Evolutionary conservation across 2,329 filamentous ascomycete genomes (phyloP), one percentile per base, ranked within the genome.

Genomic region (Talaromyces atroroseus): DNA sequence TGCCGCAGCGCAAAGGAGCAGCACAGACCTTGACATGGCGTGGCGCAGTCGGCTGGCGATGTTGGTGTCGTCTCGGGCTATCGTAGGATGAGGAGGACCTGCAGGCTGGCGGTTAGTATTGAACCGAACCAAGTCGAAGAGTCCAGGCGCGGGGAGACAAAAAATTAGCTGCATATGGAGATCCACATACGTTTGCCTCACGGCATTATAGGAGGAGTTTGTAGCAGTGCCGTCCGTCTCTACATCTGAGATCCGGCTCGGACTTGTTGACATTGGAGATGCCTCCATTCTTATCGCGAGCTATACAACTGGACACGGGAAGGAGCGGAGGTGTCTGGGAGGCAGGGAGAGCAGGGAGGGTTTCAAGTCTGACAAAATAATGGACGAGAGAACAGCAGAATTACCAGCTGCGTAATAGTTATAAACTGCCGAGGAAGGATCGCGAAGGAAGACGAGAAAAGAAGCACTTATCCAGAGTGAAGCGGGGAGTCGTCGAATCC

Each of bases 21-120:
- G 24, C 29, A 66, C 71, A 57, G 63, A 83, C 82, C 76, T 88
- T 88, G 60, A 88, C 83, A 63, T 76, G 78, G 69, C 81, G 78
- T 48, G 82, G 81, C 47, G 78, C 76, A 54, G 84, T 86, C 52
- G 81, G 80, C 54, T 80, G 79, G 59, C 84, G 80, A 62, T 76
- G 78, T 71, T 87, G 83, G 68, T 88, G 85, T 72, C 85, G 78
- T 50, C 84, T 74, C n/a, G 83, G 84, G 65, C 80, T 85, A 61
- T 82, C 79, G 70, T 82, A 83, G 54, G 80, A 77, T 62, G 82
- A 80, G 46, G 75, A 73, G 52, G 83, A 84, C 64, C 82, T 84
- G 64, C 14, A 24, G n/a, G 23, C 11, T 26, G 14, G 10, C 18
- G 26, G 8, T 53, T 10, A 42, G 42, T 14, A 49, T 34, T 44